Conservation (phyloP, 495 filamentous ascomycete genomes). For the Rhypophila decipiens region DNA sequence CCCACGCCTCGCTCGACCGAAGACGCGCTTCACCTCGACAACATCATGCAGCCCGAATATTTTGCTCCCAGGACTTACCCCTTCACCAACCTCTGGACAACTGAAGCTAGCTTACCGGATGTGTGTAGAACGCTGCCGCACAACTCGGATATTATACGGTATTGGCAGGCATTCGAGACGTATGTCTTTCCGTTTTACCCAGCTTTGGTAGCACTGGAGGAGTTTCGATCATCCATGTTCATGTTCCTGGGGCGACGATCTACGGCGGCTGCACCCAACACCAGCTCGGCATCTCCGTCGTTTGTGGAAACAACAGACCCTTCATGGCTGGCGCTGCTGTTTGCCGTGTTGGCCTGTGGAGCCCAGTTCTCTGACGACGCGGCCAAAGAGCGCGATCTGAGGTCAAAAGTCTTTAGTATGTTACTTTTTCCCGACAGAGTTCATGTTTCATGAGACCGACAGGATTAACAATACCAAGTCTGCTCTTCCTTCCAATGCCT, state of each 20-base stretch:
- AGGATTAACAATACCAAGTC: background rate
- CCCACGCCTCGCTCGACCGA: background rate
- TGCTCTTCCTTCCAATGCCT: conserved; percentile 3
- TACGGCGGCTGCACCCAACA: background rate
- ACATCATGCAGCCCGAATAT: background rate
- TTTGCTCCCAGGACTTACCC: background rate
- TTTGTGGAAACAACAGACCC: conserved; percentile 1
- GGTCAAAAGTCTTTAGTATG: background rate
- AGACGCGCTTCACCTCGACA: background rate
- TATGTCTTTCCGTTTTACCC: conserved; percentile 3
- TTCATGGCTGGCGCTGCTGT: conserved; percentile 1
- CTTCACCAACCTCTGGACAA: background rate
- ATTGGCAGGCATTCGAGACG: conserved; percentile 4
- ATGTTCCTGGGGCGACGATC: background rate
- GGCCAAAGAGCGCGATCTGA: conserved; percentile 2
- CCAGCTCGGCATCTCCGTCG: background rate
- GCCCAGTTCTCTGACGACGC: background rate
- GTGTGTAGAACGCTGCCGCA: background rate
- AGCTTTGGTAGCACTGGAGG: background rate
- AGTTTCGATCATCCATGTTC: background rate
- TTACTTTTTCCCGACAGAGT: background rate
- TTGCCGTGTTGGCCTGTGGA: conserved; percentile 1
- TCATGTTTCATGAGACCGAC: background rate
- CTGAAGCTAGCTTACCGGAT: background rate
- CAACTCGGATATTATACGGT: background rate